Conservation (phyloP, 768 basidiomycete genomes). For the Termitomyces titanicus region DNA sequence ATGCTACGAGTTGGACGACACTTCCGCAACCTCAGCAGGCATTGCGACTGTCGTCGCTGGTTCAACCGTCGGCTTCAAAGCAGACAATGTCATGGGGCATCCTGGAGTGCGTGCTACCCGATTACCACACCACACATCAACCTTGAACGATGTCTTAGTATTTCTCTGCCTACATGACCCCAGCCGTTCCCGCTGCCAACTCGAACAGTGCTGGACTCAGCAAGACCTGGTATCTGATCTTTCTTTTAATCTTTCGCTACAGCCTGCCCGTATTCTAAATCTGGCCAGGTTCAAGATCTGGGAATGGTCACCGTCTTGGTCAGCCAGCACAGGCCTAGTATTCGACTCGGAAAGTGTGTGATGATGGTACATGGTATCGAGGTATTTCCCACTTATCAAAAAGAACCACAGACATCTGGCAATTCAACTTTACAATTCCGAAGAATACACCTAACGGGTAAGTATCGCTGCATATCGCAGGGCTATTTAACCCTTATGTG, state of each 20-base stretch:
- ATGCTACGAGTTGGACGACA: constrained; percentile 30
- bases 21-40: constrained; percentile 21
- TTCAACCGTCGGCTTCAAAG: constrained; percentile 28
- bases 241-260: background rate
- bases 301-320: constrained; percentile 32
- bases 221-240: constrained; percentile 29
- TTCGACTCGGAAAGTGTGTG: constrained; percentile 27
- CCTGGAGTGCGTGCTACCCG: constrained; percentile 22
- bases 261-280: background rate
- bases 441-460: constrained; percentile 29
- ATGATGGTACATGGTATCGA: background rate
- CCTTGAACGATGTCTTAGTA: constrained; percentile 15
- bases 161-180: constrained; percentile 30
- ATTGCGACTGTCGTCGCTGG: constrained; percentile 29
- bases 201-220: constrained; percentile 36
- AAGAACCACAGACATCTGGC: constrained; percentile 21
- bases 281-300: constrained; percentile 36
- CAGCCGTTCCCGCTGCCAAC: constrained; percentile 29
- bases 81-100: constrained; percentile 30
- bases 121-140: background rate
- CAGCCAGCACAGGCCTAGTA: constrained; percentile 25
- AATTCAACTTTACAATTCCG: constrained; percentile 31
- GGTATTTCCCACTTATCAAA: background rate
- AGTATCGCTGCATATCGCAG: background rate
- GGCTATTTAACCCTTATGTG: background rate